A percentile compares a stretch with the other conserved stretches of the same genome.
Evolutionary conservation across 176 grass and related monocot species (phyloP).

Genomic region (Musa troglodytarum): DNA sequence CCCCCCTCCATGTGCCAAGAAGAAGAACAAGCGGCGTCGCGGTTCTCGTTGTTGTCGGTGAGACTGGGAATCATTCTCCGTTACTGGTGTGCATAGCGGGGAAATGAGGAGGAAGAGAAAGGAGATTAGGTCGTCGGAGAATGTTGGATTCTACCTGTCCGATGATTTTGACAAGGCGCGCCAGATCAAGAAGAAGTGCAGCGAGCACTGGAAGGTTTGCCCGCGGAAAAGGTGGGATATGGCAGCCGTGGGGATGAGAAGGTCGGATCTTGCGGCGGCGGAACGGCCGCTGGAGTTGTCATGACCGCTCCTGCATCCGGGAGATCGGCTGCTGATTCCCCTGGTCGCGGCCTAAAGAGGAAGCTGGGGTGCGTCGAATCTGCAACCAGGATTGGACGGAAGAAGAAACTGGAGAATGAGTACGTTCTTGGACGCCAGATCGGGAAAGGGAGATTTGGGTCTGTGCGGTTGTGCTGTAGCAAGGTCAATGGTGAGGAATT

Average conservation of each 20-base stretch:
- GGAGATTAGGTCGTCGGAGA: slow-evolving; percentile 33
- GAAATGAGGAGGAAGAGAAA: slow-evolving; percentile 52
- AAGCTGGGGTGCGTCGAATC: slow-evolving; percentile 85
- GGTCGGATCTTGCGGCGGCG: slow-evolving; percentile 19
- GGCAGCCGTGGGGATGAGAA: slow-evolving; percentile 13
- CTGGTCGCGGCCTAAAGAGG: slow-evolving; percentile 60
- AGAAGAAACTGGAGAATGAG: slow-evolving; percentile 58
- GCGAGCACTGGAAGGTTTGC: slow-evolving; percentile 1
- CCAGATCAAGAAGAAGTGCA: slow-evolving; percentile 36
- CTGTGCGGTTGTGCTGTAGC: slow-evolving; percentile 72
- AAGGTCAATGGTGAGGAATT: slow-evolving; percentile 40
- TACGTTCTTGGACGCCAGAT: slow-evolving; percentile 70
- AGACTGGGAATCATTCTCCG: background rate
- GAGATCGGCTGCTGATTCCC: slow-evolving; percentile 26
- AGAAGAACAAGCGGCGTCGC: background rate
- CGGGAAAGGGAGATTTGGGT: slow-evolving; percentile 81
- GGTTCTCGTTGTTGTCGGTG: background rate
- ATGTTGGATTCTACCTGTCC: slow-evolving; percentile 37
- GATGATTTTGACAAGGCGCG: slow-evolving; percentile 37
- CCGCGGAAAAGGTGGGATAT: background rate
- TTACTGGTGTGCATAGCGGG: background rate
- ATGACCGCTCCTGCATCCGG: slow-evolving; percentile 26
- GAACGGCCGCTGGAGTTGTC: slow-evolving; percentile 43
- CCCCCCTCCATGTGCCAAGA: background rate
- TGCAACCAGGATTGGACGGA: slow-evolving; percentile 57